These are phyloP conservation scores for Neophaeococcomyces aloes DNA, from an alignment of 2,329 filamentous ascomycete genomes.

Conservation along the genomic window DNA sequence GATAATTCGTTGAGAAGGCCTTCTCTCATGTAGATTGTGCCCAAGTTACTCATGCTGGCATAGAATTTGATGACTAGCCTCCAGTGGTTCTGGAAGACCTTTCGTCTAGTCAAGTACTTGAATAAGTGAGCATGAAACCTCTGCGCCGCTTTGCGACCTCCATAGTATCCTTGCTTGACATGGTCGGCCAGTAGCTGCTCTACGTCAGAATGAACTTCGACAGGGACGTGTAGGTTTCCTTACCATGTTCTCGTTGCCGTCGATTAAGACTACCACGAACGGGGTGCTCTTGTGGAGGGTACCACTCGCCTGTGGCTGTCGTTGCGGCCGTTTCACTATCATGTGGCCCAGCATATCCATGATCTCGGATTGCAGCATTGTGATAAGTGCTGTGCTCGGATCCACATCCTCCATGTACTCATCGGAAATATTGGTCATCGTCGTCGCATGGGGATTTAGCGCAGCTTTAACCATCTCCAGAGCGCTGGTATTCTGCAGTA, in stretches of 20 bases:
- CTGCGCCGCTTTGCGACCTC: constrained; percentile 12
- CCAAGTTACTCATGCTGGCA: constrained; percentile 30
- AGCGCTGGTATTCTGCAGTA: background rate
- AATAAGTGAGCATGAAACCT: constrained; percentile 10
- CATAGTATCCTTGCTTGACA: constrained; percentile 9
- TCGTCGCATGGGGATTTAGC: background rate
- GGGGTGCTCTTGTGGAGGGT: constrained; percentile 2
- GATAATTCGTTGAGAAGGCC: constrained; percentile 21
- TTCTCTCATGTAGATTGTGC: constrained; percentile 26
- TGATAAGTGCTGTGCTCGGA: background rate
- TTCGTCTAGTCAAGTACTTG: constrained; percentile 9
- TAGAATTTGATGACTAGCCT: constrained; percentile 29
- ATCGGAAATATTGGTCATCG: background rate
- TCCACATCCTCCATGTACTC: background rate
- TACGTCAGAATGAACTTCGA: background rate
- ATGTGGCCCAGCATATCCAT: background rate
- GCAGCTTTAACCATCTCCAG: constrained; percentile 1
- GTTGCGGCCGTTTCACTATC: background rate
- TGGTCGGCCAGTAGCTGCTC: constrained; percentile 10
- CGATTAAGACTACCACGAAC: constrained; percentile 21
- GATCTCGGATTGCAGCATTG: constrained; percentile 2
- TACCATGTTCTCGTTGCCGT: constrained; percentile 28
- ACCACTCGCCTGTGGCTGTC: background rate
- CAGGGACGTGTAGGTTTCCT: constrained; percentile 19
- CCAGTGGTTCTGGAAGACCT: constrained; percentile 19